Evolutionary conservation across 2,329 filamentous ascomycete genomes (phyloP), one percentile per base, ranked within the genome.

Genomic region (Aphanoascus verrucosus): DNA sequence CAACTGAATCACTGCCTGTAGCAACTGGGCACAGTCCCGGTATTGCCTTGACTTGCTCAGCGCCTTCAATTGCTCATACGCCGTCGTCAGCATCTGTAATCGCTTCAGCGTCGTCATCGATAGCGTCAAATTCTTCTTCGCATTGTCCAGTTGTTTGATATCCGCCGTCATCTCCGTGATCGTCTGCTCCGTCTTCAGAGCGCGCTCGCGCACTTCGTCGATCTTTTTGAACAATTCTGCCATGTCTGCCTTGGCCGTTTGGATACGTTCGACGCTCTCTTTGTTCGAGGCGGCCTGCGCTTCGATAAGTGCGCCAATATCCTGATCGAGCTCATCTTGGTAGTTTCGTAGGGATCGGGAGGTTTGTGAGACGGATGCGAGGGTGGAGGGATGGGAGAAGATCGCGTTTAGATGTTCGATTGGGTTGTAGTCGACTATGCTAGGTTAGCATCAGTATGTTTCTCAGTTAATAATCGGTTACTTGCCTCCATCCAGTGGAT

Each of bases 81-180:
- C 93, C 2, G 93, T 97, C 4, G 93, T 97, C 66, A 98, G 74
- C 93, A 98, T 98, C 76, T 98, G 93, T 62, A 98, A 77, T 45
- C 93, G 80, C 75, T 98, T 98, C 64, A 98, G 76, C 19, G 91
- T 91, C 42, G 93, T 98, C 93, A 98, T 98, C 60, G 89, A 96
- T 52, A 94, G 78, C 8, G 93, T 96, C 57, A 98, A 77, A 70
- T 98, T 98, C 69, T 85, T 85, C 76, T 98, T 98, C 37, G 93
- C 96, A 69, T 86, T 87, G 71, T 98, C 93, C 59, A 98, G 78
- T 60, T 91, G 84, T 74, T 98, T 98, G 69, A 98, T 98, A 65
- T 98, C 93, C 55, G 93, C 89, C 57, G 93, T 98, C 93, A 98
- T 98, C 61, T 89, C 89, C 45, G 91, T 96, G 66, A 98, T 98